Percentiles rank a stretch among this genome's conserved stretches.
phyloP scores from a whole-genome alignment of 2,329 filamentous ascomycete species.

The Coniosporium uncinatum region DNA sequence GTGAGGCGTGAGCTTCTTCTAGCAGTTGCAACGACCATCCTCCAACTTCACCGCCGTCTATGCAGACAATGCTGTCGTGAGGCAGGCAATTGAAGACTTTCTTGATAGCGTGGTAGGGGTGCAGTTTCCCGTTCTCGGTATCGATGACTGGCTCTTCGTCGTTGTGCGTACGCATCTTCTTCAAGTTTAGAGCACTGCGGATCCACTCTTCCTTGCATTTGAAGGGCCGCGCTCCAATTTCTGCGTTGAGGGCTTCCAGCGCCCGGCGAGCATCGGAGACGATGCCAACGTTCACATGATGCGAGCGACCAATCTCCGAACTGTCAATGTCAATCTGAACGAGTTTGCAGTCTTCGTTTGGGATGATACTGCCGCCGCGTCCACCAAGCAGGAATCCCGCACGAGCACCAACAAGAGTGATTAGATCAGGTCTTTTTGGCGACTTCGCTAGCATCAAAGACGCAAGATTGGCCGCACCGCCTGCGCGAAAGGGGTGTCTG shows the following conservation, averaged over 20 bases:
- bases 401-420: conserved; percentile 33
- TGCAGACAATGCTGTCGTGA: conserved; percentile 25
- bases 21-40: conserved; percentile 25
- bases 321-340: conserved; percentile 37
- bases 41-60: conserved; percentile 33
- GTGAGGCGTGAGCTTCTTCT: conserved; percentile 14
- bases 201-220: conserved; percentile 17
- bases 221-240: conserved; percentile 9
- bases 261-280: conserved; percentile 30
- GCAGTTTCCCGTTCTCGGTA: conserved; percentile 22
- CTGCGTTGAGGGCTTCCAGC: conserved; percentile 17
- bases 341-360: conserved; percentile 25
- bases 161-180: conserved; percentile 14
- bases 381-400: conserved; percentile 35
- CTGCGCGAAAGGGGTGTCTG: conserved; percentile 25
- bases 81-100: conserved; percentile 27
- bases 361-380: conserved; percentile 28
- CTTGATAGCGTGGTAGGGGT: conserved; percentile 36
- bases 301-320: conserved; percentile 33
- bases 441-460: conserved; percentile 17
- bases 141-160: conserved; percentile 15
- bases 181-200: conserved; percentile 15
- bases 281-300: conserved; percentile 32
- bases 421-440: conserved; percentile 32
- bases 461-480: conserved; percentile 25